A percentile compares a stretch with the other conserved stretches of the same genome.
Evolutionary conservation across 2,329 filamentous ascomycete genomes (phyloP).

Genomic region (Ophioceras dolichostomum): DNA sequence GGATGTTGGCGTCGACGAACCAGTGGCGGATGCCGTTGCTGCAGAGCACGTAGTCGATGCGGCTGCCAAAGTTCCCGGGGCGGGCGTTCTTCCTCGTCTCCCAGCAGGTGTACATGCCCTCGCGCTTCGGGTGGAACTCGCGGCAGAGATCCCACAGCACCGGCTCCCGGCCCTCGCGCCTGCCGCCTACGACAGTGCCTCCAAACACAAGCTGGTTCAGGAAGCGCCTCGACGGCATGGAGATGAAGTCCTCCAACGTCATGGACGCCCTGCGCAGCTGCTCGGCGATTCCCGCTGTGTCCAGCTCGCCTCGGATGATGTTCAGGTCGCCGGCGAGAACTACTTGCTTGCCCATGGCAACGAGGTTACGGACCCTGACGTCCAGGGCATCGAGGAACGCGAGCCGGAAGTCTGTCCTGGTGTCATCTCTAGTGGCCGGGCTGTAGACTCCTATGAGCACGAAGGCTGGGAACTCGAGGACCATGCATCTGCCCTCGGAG

Average conservation of each 20-base stretch:
- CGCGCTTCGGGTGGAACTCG: constrained; percentile 64
- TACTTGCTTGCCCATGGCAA: constrained; percentile 70
- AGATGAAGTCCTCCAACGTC: constrained; percentile 60
- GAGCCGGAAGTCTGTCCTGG: constrained; percentile 68
- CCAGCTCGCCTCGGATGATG: constrained; percentile 55
- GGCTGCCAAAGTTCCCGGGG: constrained; percentile 84
- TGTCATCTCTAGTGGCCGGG: constrained; percentile 78
- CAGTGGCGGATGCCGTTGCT: constrained; percentile 67
- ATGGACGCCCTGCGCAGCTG: constrained; percentile 57
- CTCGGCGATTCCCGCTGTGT: constrained; percentile 65
- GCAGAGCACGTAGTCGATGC: constrained; percentile 90
- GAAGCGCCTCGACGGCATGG: constrained; percentile 57
- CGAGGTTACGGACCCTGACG: constrained; percentile 71
- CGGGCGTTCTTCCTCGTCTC: constrained; percentile 89
- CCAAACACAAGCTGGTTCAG: constrained; percentile 78
- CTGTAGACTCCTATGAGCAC: constrained; percentile 88
- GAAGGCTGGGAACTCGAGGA: constrained; percentile 90
- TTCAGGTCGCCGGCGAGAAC: constrained; percentile 85
- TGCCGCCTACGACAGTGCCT: constrained; percentile 45
- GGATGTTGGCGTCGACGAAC: constrained; percentile 74
- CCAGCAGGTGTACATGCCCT: constrained; percentile 96
- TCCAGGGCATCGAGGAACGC: constrained; percentile 74
- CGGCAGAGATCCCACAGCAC: constrained; percentile 78
- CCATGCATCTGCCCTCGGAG: constrained; percentile 80
- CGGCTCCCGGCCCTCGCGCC: constrained; percentile 53